Base-by-base conservation (phyloP, 2,329 filamentous ascomycete genomes). In the Davidsoniella neocaledoniae region DNA sequence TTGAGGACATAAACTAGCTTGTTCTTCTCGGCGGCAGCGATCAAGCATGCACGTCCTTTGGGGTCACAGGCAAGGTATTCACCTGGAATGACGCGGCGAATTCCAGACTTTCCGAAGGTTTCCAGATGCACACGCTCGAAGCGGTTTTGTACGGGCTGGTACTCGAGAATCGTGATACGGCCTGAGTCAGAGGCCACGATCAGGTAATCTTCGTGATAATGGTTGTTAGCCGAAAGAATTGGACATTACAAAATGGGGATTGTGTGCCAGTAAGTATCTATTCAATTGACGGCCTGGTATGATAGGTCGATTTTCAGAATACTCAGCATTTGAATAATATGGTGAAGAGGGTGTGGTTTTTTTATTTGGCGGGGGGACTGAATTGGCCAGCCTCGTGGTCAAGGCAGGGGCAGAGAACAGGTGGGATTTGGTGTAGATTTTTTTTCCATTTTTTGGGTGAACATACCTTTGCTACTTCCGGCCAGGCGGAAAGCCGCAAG, bases 1-100 rank as follows among this genome's bases (percentile, higher is more conserved):
- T 96, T 96, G 57, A 98, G 73, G 59, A 98, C 90, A 66, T 98
- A 99, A 57, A 98, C 91, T 51, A 99, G 82, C 70, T 98, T 98
- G 70, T 96, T 98, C 75, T 98, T 98, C 68, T 99, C 93, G 50
- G 90, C 75, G 4, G 88, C 90, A 8, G 91, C 87, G 54, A 96
- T 85, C 62, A 99, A 74, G 61, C 90, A 94, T 50, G 93, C 93
- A 68, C 91, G 79, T 50, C 91, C 91, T 65, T 94, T 94, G 25
- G 91, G 91, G 60, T 99, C 91, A 48, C 86, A 86, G 5, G 90
- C 91, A 25, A 99, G 76, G 61, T 95, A 98, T 64, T 99, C 87
- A 54, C 93, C 91, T 2, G 93, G 91, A 42, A 98, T 78, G 37
- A 96, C 90, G 59, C 91, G 81, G 52, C 93, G 81, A 48, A 96